Conservation (phyloP, 2,329 filamentous ascomycete genomes). For the Pleoardoris graminearum region DNA sequence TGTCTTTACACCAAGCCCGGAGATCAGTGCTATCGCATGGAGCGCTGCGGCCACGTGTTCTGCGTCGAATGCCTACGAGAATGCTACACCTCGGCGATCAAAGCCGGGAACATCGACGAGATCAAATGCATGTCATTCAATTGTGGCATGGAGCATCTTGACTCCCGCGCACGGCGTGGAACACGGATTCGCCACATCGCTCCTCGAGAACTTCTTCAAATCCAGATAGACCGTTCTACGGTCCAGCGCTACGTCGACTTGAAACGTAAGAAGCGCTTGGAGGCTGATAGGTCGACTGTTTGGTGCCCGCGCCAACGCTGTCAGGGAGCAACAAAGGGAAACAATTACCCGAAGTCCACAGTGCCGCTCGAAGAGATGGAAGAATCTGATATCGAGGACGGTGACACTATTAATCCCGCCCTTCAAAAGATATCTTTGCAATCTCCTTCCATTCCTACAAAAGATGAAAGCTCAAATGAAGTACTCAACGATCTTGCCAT, state of each 20-base stretch:
- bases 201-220: conserved; percentile 71
- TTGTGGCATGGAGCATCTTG: conserved; percentile 67
- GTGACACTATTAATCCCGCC: conserved; percentile 12
- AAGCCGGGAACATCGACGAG: conserved; percentile 72
- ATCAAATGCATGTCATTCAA: conserved; percentile 77
- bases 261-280: conserved; percentile 85
- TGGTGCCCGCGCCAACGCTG: conserved; percentile 91
- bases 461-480: neutral
- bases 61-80: conserved; percentile 79
- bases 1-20: conserved; percentile 91
- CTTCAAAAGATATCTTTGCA: neutral
- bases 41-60: conserved; percentile 69
- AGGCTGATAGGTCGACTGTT: conserved; percentile 83
- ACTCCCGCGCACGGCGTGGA: neutral
- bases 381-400: conserved; percentile 24
- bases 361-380: conserved; percentile 33
- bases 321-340: conserved; percentile 74
- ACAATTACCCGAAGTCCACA: conserved; percentile 45
- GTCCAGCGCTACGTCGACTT: conserved; percentile 83
- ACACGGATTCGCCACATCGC: conserved; percentile 59
- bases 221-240: conserved; percentile 57
- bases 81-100: conserved; percentile 83
- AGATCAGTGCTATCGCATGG: conserved; percentile 65
- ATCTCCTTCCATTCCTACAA: neutral
- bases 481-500: conserved; percentile 59